Conservation (phyloP, 441 rosid species). For the Populus trichocarpa region DNA sequence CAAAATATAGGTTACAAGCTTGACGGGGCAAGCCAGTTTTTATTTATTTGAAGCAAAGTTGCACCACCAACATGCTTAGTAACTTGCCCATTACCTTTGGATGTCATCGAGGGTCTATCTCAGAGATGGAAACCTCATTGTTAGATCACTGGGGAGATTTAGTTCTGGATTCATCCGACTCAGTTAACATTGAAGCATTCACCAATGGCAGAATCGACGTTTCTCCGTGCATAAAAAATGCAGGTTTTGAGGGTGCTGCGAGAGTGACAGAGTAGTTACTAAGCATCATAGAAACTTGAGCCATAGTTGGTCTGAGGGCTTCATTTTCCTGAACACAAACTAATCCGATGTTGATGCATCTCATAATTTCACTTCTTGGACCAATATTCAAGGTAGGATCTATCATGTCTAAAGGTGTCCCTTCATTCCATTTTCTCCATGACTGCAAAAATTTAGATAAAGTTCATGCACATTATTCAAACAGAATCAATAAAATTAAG, state of each 20-base stretch:
- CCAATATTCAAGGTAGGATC: constrained; percentile 19
- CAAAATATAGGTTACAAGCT: no score
- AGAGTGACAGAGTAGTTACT: constrained; percentile 24
- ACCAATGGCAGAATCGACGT: not conserved
- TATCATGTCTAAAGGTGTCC: constrained; percentile 13
- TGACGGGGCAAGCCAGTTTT: no score
- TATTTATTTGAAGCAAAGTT: not conserved
- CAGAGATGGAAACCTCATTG: not conserved
- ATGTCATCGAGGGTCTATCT: not conserved
- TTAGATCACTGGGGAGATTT: not conserved
- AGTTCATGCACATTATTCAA: not conserved
- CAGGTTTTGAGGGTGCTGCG: not conserved
- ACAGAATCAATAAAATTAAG: not conserved
- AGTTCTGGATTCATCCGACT: not conserved
- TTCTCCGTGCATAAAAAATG: not conserved
- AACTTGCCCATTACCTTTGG: not conserved
- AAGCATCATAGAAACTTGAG: constrained; percentile 35
- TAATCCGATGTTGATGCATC: constrained; percentile 37
- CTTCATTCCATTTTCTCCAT: constrained; percentile 32
- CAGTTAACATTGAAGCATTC: not conserved
- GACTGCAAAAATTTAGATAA: constrained; percentile 8
- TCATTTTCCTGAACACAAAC: constrained; percentile 41
- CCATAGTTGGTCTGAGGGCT: constrained; percentile 35
- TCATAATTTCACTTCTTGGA: constrained; percentile 15
- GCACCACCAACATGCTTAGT: not conserved